Base-by-base conservation (phyloP, 2,329 filamentous ascomycete genomes). In the Colletotrichum cereale region DNA sequence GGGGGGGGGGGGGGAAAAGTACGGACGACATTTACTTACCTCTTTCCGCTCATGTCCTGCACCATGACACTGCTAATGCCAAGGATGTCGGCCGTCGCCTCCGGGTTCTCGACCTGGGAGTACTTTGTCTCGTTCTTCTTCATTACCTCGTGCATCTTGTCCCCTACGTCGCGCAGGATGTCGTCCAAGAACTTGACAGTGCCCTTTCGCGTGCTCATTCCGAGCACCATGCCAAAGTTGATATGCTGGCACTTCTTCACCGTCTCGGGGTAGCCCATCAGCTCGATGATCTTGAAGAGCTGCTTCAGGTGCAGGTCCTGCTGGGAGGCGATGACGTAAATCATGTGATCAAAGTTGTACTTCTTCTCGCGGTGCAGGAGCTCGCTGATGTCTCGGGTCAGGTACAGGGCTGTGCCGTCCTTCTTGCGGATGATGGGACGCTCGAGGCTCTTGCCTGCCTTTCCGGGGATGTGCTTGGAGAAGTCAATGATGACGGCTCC, bases 91-190 rank as follows among this genome's bases (percentile, higher is more conserved):
- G 96, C 95, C 12, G 91, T 93, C 66, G 89, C 88, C 66, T 90
- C 91, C 0, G 96, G 96, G 80, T 98, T 87, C 78, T 92, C 93
- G 36, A 99, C 92, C 82, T 98, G 95, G 67, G 90, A 84, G 82
- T 98, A 99, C 86, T 99, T 99, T 79, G 88, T 87, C 77, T 93
- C 88, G 81, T 98, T 98, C 85, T 92, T 92, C 82, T 86, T 90
- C 96, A 99, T 99, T 62, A 97, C 94, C 73, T 97, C 94, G 86
- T 98, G 96, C 96, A 99, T 99, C 83, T 95, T 94, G 66, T 98
- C 96, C 77, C 90, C 91, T 10, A 97, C 94, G 76, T 95, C 93
- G 50, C 88, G 86, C 68, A 95, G 86, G 76, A 95, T 94, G 75
- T 93, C 91, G 76, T 91, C 86, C 50, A 89, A 79, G 84, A 93